Evolutionary conservation across 345 rosid genomes (phyloP).

Genomic region (Pugionium cornutum): DNA sequence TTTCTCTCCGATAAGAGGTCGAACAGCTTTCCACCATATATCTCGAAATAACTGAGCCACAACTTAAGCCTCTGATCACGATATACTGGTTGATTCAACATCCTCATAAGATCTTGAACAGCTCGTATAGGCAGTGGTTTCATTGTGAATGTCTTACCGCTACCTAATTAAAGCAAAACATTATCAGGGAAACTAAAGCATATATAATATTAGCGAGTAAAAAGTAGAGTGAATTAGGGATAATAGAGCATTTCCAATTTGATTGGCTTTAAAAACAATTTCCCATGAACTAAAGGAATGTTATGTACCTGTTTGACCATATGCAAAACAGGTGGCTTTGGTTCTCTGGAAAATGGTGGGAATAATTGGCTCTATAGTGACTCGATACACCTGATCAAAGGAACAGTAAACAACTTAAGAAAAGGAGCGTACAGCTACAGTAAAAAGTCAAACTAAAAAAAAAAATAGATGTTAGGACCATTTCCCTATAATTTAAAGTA

Average conservation of each 20-base stretch:
- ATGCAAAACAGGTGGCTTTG: conserved; percentile 99
- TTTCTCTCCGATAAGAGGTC: conserved; percentile 92
- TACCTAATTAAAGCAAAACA: conserved; percentile 54
- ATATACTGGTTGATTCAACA: conserved; percentile 81
- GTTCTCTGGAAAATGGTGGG: conserved; percentile 90
- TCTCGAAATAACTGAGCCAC: conserved; percentile 98
- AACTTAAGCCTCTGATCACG: conserved; percentile 79
- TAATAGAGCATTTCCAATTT: conserved; percentile 6
- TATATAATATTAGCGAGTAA: conserved; percentile 4
- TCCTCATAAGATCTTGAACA: conserved; percentile 79
- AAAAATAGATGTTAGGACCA: not conserved
- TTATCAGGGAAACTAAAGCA: conserved; percentile 19
- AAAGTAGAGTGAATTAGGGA: not conserved
- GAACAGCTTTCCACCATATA: conserved; percentile 94
- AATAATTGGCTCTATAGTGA: conserved; percentile 88
- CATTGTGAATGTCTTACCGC: conserved; percentile 99
- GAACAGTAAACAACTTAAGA: conserved; percentile 1
- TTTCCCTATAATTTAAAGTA: conserved; percentile 1
- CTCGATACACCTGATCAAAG: conserved; percentile 71
- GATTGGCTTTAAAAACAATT: not conserved
- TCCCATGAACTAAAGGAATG: conserved; percentile 8
- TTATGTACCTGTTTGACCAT: conserved; percentile 93
- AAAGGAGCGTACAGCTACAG: not conserved
- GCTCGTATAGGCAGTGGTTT: conserved; percentile 94
- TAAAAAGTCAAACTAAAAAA: conserved; percentile 6